phyloP scores from a whole-genome alignment of 176 grass and related monocot genomes.

The Pontederia paniculata region DNA sequence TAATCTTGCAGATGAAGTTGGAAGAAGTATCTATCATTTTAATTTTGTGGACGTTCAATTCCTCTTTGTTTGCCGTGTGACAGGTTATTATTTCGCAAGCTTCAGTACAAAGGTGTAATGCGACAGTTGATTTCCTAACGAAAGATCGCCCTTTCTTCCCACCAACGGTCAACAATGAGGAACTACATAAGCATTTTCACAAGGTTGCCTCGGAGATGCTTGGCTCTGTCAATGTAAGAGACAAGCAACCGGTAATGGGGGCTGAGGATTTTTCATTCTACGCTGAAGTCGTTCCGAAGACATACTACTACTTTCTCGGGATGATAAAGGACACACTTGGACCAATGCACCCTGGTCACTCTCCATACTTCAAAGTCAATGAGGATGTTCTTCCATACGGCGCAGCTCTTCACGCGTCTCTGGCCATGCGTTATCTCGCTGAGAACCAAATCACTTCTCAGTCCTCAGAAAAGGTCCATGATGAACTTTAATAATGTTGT shows the following conservation, averaged over 20 bases:
- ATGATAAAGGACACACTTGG: slow-evolving; percentile 32
- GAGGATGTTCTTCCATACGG: slow-evolving; percentile 60
- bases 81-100: slow-evolving; percentile 90
- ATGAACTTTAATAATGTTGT: slow-evolving; percentile 52
- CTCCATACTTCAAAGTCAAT: slow-evolving; percentile 65
- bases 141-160: slow-evolving; percentile 51
- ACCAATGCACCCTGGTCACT: slow-evolving; percentile 26
- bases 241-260: slow-evolving; percentile 58
- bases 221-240: slow-evolving; percentile 47
- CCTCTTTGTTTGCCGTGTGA: not conserved
- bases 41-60: not conserved
- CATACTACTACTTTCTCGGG: slow-evolving; percentile 82
- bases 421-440: slow-evolving; percentile 51
- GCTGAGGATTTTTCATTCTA: slow-evolving; percentile 81
- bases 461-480: slow-evolving; percentile 23
- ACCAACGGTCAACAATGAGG: slow-evolving; percentile 44
- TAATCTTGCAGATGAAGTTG: too few relatives aligned
- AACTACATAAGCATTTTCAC: slow-evolving; percentile 48
- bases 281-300: slow-evolving; percentile 31
- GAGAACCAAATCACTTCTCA: slow-evolving; percentile 24
- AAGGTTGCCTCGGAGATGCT: slow-evolving; percentile 50
- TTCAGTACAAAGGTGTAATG: slow-evolving; percentile 80
- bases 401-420: slow-evolving; percentile 53
- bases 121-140: slow-evolving; percentile 45
- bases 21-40: too few relatives aligned